Conservation (phyloP, 495 filamentous ascomycete genomes). For the Penicillium riverlandense region DNA sequence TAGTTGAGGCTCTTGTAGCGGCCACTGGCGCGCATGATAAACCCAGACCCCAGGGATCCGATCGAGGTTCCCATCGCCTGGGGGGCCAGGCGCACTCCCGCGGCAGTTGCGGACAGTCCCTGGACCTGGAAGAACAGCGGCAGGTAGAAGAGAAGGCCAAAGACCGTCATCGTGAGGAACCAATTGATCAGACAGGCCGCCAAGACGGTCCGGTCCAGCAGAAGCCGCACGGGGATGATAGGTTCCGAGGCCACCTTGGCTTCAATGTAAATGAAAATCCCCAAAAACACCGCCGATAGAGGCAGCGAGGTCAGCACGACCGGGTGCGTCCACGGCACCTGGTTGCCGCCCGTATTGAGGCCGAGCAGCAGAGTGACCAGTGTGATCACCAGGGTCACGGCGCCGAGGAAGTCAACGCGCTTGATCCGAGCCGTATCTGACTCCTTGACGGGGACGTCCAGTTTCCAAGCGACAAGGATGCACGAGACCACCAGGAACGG, state of each 20-base stretch:
- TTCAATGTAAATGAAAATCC: conserved; percentile 59
- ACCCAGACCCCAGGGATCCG: conserved; percentile 60
- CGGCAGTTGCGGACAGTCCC: conserved; percentile 59
- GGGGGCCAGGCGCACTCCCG: conserved; percentile 67
- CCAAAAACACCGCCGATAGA: conserved; percentile 49
- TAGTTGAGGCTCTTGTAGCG: conserved; percentile 58
- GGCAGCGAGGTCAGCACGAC: conserved; percentile 65
- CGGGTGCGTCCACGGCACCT: conserved; percentile 79
- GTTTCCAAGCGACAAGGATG: conserved; percentile 56
- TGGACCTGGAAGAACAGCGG: conserved; percentile 79
- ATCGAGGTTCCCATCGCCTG: conserved; percentile 59
- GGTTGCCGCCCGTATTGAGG: conserved; percentile 77
- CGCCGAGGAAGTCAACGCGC: conserved; percentile 81
- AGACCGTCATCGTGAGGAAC: conserved; percentile 49
- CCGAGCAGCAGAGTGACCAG: conserved; percentile 74
- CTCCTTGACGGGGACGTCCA: conserved; percentile 70
- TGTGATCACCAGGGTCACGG: conserved; percentile 56
- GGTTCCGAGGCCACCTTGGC: conserved; percentile 61
- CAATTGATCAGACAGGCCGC: conserved; percentile 73
- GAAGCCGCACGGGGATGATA: conserved; percentile 74
- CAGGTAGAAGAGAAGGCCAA: conserved; percentile 62
- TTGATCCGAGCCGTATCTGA: conserved; percentile 48
- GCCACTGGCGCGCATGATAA: conserved; percentile 73
- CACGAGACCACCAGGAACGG: conserved; percentile 57
- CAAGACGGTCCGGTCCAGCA: conserved; percentile 64